Evolutionary conservation across 1,284 basidiomycete species (phyloP), one percentile per base, ranked within the genome.

Genomic region (Mycena citricolor): DNA sequence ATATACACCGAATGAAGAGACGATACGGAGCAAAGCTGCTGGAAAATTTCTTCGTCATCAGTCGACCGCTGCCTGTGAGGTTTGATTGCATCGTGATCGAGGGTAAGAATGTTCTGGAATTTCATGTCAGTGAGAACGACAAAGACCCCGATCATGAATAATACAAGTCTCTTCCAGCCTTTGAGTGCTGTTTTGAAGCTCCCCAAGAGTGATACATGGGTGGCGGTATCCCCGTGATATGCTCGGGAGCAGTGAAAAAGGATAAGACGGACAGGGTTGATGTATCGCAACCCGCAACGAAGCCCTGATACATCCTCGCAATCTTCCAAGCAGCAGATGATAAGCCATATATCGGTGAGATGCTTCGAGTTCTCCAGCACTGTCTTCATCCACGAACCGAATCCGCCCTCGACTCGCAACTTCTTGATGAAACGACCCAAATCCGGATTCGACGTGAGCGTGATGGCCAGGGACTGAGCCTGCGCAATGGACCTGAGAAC

Each of bases 401-500:
- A 49, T n/a, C 36, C 44, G 4, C 51, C 51, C 31, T 52, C 37
- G 3, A 46, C 33, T n/a, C 43, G 20, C 4, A 49, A 17, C 14
- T 43, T 38, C 28, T 31, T 46, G n/a, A 52, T 45, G 13, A 39
- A 49, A 7, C 34, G 22, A 3, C 43, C 51, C 2, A 52, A 31
- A 4, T 39, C 22, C 2, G 24, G 17, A 21, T 39, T 41, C n/a
- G 17, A 5, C 2, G 32, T 12, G 14, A 52, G 39, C 2, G 17
- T 36, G 19, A 19, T n/a, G 7, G 24, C 26, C 16, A 52, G 51
- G 4, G 47, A 39, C n/a, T 42, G 39, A 8, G 43, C 43, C 34
- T 46, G 47, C 13, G 38, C 47, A 16, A 49, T 49, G 3, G 51
- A 52, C 16, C 51, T 39, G 16, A 52, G 31, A 31, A 49, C 30